phyloP scores from a whole-genome alignment of 768 basidiomycete species.

The Tylopilus sp. region DNA sequence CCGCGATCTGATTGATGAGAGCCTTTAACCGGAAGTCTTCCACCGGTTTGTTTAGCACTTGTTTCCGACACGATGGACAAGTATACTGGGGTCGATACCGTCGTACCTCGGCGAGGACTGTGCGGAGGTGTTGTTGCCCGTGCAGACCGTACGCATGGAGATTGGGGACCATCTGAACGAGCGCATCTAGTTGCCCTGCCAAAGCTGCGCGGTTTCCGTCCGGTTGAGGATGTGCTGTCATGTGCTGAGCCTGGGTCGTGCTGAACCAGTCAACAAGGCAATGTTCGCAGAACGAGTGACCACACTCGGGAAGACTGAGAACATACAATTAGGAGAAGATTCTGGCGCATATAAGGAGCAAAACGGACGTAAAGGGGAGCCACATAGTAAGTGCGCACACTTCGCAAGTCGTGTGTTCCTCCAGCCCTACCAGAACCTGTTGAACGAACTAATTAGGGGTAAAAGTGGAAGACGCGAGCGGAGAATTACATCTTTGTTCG shows the following conservation, averaged over 20 bases:
- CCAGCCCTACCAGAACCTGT: constrained; percentile 44
- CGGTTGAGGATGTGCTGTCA: constrained; percentile 45
- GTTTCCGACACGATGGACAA: constrained; percentile 63
- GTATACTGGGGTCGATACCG: constrained; percentile 50
- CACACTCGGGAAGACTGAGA: constrained; percentile 58
- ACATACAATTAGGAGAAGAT: background rate
- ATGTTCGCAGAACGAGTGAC: constrained; percentile 63
- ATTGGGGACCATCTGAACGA: constrained; percentile 23
- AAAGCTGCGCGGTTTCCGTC: constrained; percentile 29
- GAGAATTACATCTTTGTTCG: constrained; percentile 6
- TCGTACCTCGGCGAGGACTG: constrained; percentile 20
- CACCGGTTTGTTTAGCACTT: constrained; percentile 46
- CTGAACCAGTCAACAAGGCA: constrained; percentile 58
- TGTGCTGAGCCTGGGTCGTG: constrained; percentile 48
- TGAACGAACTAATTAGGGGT: background rate
- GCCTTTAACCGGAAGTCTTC: constrained; percentile 63
- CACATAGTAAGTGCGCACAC: constrained; percentile 65
- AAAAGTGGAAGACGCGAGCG: background rate
- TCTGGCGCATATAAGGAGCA: background rate
- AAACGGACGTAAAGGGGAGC: constrained; percentile 60
- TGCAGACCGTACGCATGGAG: constrained; percentile 16
- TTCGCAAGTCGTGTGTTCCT: constrained; percentile 58
- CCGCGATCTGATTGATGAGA: constrained; percentile 49
- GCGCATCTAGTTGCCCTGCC: constrained; percentile 11
- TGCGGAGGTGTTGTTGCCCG: constrained; percentile 16